Evolutionary conservation across 2,329 filamentous ascomycete genomes (phyloP).

Genomic region (Aspergillus candidus): DNA sequence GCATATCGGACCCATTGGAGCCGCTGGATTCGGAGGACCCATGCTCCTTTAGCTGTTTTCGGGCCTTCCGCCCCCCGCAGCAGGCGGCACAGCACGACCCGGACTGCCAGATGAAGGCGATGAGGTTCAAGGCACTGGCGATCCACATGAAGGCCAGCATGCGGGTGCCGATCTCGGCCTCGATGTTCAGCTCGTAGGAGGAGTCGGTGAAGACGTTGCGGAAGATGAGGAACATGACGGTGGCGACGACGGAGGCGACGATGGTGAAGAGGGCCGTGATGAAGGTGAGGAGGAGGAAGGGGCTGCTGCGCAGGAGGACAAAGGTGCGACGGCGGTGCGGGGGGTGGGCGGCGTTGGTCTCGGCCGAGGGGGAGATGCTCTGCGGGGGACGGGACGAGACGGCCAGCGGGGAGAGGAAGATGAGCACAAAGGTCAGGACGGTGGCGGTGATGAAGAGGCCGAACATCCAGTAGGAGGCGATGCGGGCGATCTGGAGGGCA

Average conservation of each 20-base stretch:
- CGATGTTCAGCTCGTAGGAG: constrained; percentile 69
- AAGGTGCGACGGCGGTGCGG: constrained; percentile 34
- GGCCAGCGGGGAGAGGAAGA: constrained; percentile 57
- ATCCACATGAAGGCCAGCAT: constrained; percentile 93
- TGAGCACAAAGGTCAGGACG: constrained; percentile 64
- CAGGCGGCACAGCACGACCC: constrained; percentile 67
- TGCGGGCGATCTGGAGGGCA: constrained; percentile 66
- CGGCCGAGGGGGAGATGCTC: constrained; percentile 24
- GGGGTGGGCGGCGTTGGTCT: constrained; percentile 21
- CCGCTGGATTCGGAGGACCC: constrained; percentile 5
- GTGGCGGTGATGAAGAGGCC: constrained; percentile 71
- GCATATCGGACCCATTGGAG: constrained; percentile 10
- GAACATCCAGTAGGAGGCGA: constrained; percentile 82
- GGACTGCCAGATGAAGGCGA: constrained; percentile 68
- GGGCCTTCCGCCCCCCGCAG: constrained; percentile 35
- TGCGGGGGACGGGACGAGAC: constrained; percentile 37
- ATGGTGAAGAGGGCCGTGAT: constrained; percentile 61
- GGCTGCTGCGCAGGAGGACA: constrained; percentile 50
- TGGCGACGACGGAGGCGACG: constrained; percentile 68
- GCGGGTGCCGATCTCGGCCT: constrained; percentile 59
- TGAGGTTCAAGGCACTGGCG: constrained; percentile 58
- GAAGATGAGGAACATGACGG: constrained; percentile 78
- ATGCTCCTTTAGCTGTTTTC: constrained; percentile 26
- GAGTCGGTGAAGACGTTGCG: constrained; percentile 63
- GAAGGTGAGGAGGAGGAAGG: constrained; percentile 62